phyloP scores from a whole-genome alignment of 257 asterid genomes.

The Leptodermis oblonga region DNA sequence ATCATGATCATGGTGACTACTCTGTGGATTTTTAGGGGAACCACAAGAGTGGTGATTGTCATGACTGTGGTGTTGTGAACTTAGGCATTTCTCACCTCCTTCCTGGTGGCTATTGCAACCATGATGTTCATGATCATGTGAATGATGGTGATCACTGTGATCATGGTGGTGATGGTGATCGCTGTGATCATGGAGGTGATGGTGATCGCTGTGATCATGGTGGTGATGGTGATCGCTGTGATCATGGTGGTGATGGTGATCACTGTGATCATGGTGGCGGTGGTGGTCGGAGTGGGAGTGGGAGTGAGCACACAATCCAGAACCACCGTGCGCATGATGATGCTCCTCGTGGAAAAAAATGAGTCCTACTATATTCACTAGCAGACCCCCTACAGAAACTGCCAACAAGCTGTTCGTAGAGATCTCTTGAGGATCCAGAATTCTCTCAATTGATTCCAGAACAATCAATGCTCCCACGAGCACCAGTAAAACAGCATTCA shows the following conservation, averaged over 20 bases:
- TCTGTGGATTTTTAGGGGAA: constrained; percentile 13
- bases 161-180: not conserved
- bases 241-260: not conserved
- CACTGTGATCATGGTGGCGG: constrained; percentile 14
- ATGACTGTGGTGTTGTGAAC: constrained; percentile 3
- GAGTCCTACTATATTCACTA: constrained; percentile 83
- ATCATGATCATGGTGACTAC: constrained; percentile 20
- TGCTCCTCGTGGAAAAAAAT: constrained; percentile 98
- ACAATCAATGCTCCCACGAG: constrained; percentile 87
- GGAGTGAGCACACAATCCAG: constrained; percentile 65
- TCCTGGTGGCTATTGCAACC: too few species aligned
- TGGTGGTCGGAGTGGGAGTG: constrained; percentile 51
- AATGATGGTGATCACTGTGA: constrained; percentile 6
- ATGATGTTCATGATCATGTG: constrained; percentile 17
- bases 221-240: constrained; percentile 19
- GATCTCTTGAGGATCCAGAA: constrained; percentile 94
- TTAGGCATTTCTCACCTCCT: constrained; percentile 7
- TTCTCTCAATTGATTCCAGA: constrained; percentile 84
- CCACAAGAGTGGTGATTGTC: constrained; percentile 24
- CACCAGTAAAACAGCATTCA: constrained; percentile 83
- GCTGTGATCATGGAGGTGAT: constrained; percentile 19
- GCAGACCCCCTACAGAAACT: constrained; percentile 89
- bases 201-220: too few species aligned
- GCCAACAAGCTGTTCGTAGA: constrained; percentile 72
- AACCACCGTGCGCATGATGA: constrained; percentile 97